phyloP scores from a whole-genome alignment of 352 stramenopile species.

The Phytopythium mirpurense region DNA sequence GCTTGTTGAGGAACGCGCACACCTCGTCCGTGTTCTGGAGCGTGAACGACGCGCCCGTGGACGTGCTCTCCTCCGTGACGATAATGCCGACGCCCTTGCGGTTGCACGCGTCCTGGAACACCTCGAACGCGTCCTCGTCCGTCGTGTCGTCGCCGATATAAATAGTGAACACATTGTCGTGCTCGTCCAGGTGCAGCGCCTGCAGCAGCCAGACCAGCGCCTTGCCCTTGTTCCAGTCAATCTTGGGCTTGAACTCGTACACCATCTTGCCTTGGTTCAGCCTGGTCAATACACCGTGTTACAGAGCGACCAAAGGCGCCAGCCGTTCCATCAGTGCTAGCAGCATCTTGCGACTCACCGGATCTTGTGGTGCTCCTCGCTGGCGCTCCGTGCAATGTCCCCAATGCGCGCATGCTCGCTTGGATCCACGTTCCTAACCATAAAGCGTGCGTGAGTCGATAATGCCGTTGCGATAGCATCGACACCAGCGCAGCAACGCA shows the following conservation, averaged over 20 bases:
- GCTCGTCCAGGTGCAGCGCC: slow-evolving; percentile 58
- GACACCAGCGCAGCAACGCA: not conserved
- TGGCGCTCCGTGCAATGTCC: slow-evolving; percentile 30
- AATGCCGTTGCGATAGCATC: not conserved
- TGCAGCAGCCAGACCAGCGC: slow-evolving; percentile 84
- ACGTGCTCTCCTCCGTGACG: slow-evolving; percentile 68
- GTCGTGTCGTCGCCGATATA: slow-evolving; percentile 92
- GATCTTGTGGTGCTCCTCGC: slow-evolving; percentile 51
- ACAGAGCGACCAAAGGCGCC: not conserved
- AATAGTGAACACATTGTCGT: slow-evolving; percentile 85
- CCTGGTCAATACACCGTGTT: slow-evolving; percentile 14
- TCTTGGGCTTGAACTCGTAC: slow-evolving; percentile 88
- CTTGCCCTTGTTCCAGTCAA: slow-evolving; percentile 92
- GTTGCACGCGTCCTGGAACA: slow-evolving; percentile 46
- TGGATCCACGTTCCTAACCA: slow-evolving; percentile 52
- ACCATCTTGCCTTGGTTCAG: slow-evolving; percentile 88
- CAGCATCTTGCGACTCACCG: slow-evolving; percentile 20
- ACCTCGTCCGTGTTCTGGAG: slow-evolving; percentile 75
- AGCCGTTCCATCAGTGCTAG: not conserved
- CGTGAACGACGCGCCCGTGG: slow-evolving; percentile 67
- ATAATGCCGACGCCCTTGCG: slow-evolving; percentile 80
- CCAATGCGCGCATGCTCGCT: slow-evolving; percentile 31
- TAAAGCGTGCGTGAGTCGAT: not conserved
- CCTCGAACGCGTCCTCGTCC: slow-evolving; percentile 82
- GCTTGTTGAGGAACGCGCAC: slow-evolving; percentile 62